These are phyloP conservation scores for Isabelozyma gotoi DNA, from an alignment of 805 yeast genomes.

Conservation along the genomic window DNA sequence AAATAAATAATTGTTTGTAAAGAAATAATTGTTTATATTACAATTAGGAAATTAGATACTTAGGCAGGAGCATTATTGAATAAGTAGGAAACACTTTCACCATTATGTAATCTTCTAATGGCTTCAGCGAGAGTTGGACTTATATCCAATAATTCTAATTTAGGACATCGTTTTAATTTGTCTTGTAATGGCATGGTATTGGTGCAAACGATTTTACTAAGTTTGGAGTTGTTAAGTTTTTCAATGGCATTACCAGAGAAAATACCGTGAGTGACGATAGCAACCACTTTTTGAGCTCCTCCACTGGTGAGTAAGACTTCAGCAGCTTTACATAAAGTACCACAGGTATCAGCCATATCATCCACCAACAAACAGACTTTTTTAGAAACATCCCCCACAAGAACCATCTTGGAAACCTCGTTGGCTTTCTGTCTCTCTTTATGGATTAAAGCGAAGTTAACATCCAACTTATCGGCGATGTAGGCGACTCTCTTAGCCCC, in stretches of 20 bases:
- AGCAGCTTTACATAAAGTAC: constrained; percentile 80
- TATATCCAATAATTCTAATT: constrained; percentile 67
- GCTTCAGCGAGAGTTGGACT: constrained; percentile 78
- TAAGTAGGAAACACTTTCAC: constrained; percentile 80
- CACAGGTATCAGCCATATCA: constrained; percentile 91
- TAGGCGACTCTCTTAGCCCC: constrained; percentile 91
- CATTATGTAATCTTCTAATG: constrained; percentile 80
- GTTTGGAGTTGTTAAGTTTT: constrained; percentile 65
- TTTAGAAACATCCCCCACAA: constrained; percentile 79
- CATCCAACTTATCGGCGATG: constrained; percentile 73
- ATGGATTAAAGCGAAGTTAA: constrained; percentile 81
- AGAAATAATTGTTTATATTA: too few relatives aligned
- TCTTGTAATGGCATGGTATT: constrained; percentile 78
- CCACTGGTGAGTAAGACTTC: constrained; percentile 67
- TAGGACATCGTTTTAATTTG: constrained; percentile 56
- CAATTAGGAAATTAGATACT: too few relatives aligned
- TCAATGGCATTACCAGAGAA: constrained; percentile 72
- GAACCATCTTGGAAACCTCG: constrained; percentile 80
- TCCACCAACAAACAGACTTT: constrained; percentile 78
- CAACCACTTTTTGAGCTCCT: constrained; percentile 66
- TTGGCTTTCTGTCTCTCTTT: constrained; percentile 83
- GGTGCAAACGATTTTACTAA: constrained; percentile 73
- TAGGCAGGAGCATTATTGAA: constrained; percentile 63
- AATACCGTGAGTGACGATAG: constrained; percentile 82
- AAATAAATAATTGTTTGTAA: constrained; percentile 2